A percentile compares a stretch with the other conserved stretches of the same genome.
phyloP scores from a whole-genome alignment of 2,329 filamentous ascomycete species.

The Onygena corvina region DNA sequence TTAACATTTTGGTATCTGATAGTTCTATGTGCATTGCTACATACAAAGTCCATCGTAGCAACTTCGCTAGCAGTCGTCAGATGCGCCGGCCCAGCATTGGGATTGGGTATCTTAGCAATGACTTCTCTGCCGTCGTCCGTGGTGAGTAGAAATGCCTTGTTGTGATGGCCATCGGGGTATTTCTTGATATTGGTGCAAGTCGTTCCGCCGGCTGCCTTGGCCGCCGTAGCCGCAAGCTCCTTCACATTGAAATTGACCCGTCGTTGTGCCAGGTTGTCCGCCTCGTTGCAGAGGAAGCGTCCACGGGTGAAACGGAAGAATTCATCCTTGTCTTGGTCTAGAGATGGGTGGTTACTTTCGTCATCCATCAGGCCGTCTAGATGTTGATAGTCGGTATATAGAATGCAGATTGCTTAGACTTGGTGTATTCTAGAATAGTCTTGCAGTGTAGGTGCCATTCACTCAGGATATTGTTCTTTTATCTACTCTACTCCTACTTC shows the following conservation, averaged over 20 bases:
- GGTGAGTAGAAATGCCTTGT: slow-evolving; percentile 24
- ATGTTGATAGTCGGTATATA: no score
- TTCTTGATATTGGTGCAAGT: slow-evolving; percentile 25
- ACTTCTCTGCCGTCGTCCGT: slow-evolving; percentile 16
- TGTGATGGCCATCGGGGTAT: slow-evolving; percentile 20
- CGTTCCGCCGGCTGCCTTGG: slow-evolving; percentile 22
- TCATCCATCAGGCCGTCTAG: no score
- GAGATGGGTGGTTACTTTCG: no score
- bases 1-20: no score
- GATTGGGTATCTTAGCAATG: slow-evolving; percentile 17
- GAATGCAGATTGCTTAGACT: no score
- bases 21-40: not conserved
- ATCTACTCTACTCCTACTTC: no score
- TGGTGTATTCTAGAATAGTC: no score
- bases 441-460: no score
- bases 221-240: slow-evolving; percentile 16
- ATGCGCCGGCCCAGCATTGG: slow-evolving; percentile 13
- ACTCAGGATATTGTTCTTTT: no score
- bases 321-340: no score
- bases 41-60: slow-evolving; percentile 27
- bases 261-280: slow-evolving; percentile 16
- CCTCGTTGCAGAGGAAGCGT: slow-evolving; percentile 20
- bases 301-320: slow-evolving; percentile 24
- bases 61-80: slow-evolving; percentile 26
- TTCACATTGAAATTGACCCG: slow-evolving; percentile 20